Evolutionary conservation across 805 yeast species (phyloP).

Genomic region (Barnettozyma populi): DNA sequence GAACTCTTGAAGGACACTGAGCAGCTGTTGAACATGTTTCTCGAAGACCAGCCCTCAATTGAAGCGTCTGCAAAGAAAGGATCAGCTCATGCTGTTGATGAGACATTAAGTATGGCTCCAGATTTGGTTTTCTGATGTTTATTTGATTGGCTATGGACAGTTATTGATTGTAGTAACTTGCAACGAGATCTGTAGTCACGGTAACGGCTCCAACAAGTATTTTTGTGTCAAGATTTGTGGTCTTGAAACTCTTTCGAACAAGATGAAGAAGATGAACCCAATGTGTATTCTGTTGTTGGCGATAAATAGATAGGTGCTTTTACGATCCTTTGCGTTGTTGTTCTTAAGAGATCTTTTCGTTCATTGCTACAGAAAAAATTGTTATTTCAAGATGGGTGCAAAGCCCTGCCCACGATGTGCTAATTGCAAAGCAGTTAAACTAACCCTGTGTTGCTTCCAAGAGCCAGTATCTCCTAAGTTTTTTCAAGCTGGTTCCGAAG

Average conservation of each 20-base stretch:
- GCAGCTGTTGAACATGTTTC: neutral
- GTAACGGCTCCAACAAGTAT: neutral
- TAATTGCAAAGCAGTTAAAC: neutral
- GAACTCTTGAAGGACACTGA: constrained; percentile 6
- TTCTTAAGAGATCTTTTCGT: too few species aligned
- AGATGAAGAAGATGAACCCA: neutral
- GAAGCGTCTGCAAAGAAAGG: neutral
- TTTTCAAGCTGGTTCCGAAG: neutral
- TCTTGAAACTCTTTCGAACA: neutral
- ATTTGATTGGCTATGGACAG: neutral
- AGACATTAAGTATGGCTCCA: neutral
- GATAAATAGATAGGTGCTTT: neutral
- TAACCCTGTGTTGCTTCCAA: neutral
- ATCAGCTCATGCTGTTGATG: neutral
- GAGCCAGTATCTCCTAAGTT: neutral
- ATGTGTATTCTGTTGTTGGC: neutral
- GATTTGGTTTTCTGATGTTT: constrained; percentile 1
- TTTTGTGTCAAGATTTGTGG: neutral
- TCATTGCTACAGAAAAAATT: neutral
- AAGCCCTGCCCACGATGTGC: neutral
- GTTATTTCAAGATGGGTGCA: neutral
- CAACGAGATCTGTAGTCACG: too few species aligned
- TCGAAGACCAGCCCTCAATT: neutral
- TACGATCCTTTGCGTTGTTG: too few species aligned
- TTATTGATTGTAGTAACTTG: too few species aligned